Evolutionary conservation across 176 grass and related monocot species (phyloP).

Genomic region (Rhipidocladum racemiflorum): DNA sequence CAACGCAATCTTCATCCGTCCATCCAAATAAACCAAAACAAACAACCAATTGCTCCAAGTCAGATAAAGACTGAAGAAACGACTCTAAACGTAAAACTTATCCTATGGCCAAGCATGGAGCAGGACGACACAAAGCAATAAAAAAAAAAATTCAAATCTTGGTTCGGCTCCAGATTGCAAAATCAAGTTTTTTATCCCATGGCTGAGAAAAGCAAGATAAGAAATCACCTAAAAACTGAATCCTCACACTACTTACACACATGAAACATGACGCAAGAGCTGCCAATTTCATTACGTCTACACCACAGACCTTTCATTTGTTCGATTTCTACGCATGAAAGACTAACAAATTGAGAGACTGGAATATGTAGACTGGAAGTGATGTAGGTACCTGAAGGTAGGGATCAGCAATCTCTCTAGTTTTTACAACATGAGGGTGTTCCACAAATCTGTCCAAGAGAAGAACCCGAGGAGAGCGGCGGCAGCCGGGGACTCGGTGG

Average conservation of each 20-base stretch:
- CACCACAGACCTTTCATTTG: constrained; percentile 36
- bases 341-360: no score
- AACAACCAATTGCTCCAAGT: constrained; percentile 20
- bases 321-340: not conserved
- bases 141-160: not conserved
- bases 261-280: not conserved
- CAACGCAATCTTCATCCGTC: constrained; percentile 69
- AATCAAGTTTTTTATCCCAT: not conserved
- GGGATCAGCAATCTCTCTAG: no score
- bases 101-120: not conserved
- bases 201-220: not conserved
- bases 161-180: constrained; percentile 7
- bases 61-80: constrained; percentile 14
- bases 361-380: no score
- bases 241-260: not conserved
- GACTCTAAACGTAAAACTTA: not conserved
- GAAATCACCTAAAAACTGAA: constrained; percentile 24
- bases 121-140: not conserved
- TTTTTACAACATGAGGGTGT: no score
- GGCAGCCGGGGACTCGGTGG: no score
- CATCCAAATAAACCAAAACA: constrained; percentile 22
- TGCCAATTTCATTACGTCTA: not conserved
- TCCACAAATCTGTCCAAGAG: no score
- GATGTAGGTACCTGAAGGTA: no score
- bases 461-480: no score